Percentiles rank a stretch among this genome's conserved stretches.
phyloP scores from a whole-genome alignment of 1,284 basidiomycete species.

The Leccinum ponderosum region DNA sequence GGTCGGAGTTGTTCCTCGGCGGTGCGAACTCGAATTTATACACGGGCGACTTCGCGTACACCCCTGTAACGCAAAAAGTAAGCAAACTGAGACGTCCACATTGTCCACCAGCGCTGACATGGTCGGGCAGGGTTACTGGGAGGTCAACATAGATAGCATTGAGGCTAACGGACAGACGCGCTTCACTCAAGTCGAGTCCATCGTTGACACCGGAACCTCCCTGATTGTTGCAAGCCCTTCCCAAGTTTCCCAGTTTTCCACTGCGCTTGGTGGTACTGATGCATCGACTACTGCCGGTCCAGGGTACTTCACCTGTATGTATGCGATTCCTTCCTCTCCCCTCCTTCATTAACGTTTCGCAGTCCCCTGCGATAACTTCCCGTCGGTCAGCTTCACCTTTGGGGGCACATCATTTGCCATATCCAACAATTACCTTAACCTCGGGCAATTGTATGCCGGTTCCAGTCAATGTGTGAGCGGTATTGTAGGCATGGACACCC shows the following conservation, averaged over 20 bases:
- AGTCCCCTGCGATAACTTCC: slow-evolving; percentile 44
- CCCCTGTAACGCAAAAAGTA: slow-evolving; percentile 41
- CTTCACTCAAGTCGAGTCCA: slow-evolving; percentile 19
- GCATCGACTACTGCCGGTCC: slow-evolving; percentile 7
- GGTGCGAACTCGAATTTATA: slow-evolving; percentile 28
- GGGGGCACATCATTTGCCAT: slow-evolving; percentile 31
- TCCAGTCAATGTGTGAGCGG: slow-evolving; percentile 37
- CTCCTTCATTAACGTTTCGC: slow-evolving; percentile 18
- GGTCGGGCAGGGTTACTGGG: slow-evolving; percentile 30
- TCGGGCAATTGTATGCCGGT: slow-evolving; percentile 29
- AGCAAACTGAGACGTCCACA: slow-evolving; percentile 9
- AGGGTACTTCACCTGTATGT: slow-evolving; percentile 21
- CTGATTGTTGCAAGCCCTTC: slow-evolving; percentile 49
- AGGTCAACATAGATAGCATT: slow-evolving; percentile 25
- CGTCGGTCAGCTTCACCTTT: slow-evolving; percentile 42
- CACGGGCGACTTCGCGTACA: slow-evolving; percentile 17
- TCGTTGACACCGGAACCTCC: slow-evolving; percentile 47
- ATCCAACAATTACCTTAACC: slow-evolving; percentile 29
- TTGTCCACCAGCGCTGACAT: not conserved
- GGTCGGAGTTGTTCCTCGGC: slow-evolving; percentile 46
- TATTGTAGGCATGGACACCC: slow-evolving; percentile 2
- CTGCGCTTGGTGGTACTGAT: slow-evolving; percentile 9
- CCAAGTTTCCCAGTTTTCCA: slow-evolving; percentile 43
- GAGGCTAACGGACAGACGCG: slow-evolving; percentile 11
- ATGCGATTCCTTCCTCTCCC: not conserved